These are phyloP conservation scores for Suillus lakei DNA, from an alignment of 768 basidiomycete genomes.

Conservation along the genomic window DNA sequence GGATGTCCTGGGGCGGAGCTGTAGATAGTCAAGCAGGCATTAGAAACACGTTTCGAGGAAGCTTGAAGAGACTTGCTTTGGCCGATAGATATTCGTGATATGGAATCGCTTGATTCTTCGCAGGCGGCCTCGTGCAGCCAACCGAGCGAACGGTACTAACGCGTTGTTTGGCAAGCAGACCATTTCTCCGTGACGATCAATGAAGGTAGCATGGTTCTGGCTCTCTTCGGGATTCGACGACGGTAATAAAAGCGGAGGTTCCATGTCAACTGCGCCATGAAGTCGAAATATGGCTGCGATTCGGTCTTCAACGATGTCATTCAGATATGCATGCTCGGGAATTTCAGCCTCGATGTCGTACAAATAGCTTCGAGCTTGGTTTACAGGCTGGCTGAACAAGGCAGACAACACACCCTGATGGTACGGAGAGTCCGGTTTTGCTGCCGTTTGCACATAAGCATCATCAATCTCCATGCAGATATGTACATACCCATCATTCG, in stretches of 20 bases:
- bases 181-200: conserved; percentile 82
- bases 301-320: conserved; percentile 77
- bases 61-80: conserved; percentile 51
- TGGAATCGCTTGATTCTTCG: conserved; percentile 85
- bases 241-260: conserved; percentile 85
- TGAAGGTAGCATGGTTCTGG: conserved; percentile 67
- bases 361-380: conserved; percentile 65
- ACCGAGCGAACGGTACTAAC: conserved; percentile 77
- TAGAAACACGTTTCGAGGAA: conserved; percentile 9
- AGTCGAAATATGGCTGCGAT: conserved; percentile 80
- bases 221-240: conserved; percentile 66
- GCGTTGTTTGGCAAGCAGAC: conserved; percentile 75
- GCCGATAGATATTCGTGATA: conserved; percentile 72
- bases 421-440: conserved; percentile 81
- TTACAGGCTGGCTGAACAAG: conserved; percentile 75
- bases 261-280: conserved; percentile 89
- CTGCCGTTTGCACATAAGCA: conserved; percentile 27
- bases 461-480: conserved; percentile 45
- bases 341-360: conserved; percentile 75
- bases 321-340: conserved; percentile 72
- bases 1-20: conserved; percentile 78
- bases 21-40: conserved; percentile 12
- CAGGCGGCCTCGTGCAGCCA: conserved; percentile 70
- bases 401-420: conserved; percentile 78
- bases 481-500: conserved; percentile 54